These are phyloP conservation scores for Penicillium crystallinum DNA, from an alignment of 495 filamentous ascomycete species.

Conservation along the genomic window DNA sequence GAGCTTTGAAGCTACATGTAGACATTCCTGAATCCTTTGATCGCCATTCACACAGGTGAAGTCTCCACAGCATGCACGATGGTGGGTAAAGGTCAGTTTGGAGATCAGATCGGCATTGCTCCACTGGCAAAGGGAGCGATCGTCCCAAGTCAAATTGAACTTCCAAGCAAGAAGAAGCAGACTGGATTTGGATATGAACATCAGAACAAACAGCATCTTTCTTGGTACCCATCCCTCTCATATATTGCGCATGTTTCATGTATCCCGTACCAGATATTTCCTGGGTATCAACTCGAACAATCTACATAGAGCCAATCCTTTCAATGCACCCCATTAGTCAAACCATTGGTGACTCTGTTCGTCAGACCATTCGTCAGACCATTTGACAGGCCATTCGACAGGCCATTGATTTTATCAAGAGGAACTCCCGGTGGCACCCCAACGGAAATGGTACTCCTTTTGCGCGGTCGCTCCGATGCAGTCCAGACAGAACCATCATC, in stretches of 20 bases:
- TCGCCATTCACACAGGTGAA: not conserved
- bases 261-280: not conserved
- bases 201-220: not conserved
- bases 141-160: not conserved
- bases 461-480: conserved; percentile 9
- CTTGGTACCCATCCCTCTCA: not conserved
- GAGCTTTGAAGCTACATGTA: too few relatives aligned
- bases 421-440: conserved; percentile 22
- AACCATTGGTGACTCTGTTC: not conserved
- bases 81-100: not conserved
- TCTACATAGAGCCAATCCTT: not conserved
- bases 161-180: not conserved
- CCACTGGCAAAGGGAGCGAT: not conserved
- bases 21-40: too few relatives aligned
- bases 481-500: conserved; percentile 28
- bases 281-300: not conserved
- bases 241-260: not conserved
- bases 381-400: conserved; percentile 10
- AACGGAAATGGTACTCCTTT: conserved; percentile 18
- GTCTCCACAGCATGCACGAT: not conserved
- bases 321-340: conserved; percentile 14
- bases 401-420: conserved; percentile 12
- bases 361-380: conserved; percentile 7
- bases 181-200: too few relatives aligned
- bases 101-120: not conserved